A percentile compares a stretch with the other conserved stretches of the same genome.
These are phyloP conservation scores for Leishmania amazonensis DNA, from an alignment of 208 protist genomes.

Conservation along the genomic window DNA sequence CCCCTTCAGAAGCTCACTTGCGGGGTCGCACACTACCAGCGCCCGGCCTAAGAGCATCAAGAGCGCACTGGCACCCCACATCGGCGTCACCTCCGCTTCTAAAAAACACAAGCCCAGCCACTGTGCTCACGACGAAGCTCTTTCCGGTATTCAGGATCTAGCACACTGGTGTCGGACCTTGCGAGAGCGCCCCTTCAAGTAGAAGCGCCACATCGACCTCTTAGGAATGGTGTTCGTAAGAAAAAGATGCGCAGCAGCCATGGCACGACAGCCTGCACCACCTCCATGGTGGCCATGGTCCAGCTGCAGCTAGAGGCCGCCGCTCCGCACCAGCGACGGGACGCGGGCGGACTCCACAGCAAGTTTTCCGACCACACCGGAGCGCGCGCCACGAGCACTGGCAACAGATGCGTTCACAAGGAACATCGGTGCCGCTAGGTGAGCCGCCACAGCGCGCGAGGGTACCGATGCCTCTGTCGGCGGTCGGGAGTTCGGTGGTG, in stretches of 20 bases:
- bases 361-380: slow-evolving; percentile 74
- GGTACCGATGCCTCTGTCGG: neutral
- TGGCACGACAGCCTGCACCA: slow-evolving; percentile 28
- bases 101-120: slow-evolving; percentile 81
- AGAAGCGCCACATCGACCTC: slow-evolving; percentile 87
- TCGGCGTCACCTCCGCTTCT: slow-evolving; percentile 63
- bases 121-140: slow-evolving; percentile 82
- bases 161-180: slow-evolving; percentile 82
- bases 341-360: slow-evolving; percentile 46
- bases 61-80: slow-evolving; percentile 67
- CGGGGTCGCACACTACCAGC: slow-evolving; percentile 73
- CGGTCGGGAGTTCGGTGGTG: neutral
- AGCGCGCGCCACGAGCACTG: slow-evolving; percentile 69
- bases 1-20: slow-evolving; percentile 18
- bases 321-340: slow-evolving; percentile 19
- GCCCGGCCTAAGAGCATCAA: slow-evolving; percentile 67
- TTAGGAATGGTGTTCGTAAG: slow-evolving; percentile 73
- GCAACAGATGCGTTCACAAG: slow-evolving; percentile 73
- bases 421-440: slow-evolving; percentile 33
- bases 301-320: slow-evolving; percentile 9
- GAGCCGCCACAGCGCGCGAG: neutral
- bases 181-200: slow-evolving; percentile 77
- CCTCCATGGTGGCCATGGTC: slow-evolving; percentile 13
- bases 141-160: slow-evolving; percentile 85
- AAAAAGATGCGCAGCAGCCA: slow-evolving; percentile 48